Conservation (phyloP, 2,329 filamentous ascomycete genomes). For the Didymella pinodella region DNA sequence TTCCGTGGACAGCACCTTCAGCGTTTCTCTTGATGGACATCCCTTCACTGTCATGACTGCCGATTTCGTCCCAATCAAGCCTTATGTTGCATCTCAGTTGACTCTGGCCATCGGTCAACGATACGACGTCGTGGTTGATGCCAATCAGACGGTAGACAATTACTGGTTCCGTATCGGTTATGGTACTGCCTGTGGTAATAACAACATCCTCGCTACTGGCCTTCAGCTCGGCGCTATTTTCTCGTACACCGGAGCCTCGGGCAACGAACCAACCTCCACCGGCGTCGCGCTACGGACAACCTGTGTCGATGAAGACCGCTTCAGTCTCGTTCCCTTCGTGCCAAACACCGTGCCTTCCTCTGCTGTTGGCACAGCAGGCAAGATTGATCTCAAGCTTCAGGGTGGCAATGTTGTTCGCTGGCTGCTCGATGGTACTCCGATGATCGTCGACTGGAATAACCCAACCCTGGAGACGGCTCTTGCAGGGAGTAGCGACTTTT, state of each 20-base stretch:
- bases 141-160: slow-evolving; percentile 54
- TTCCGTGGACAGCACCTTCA: slow-evolving; percentile 44
- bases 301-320: slow-evolving; percentile 50
- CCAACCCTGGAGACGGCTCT: slow-evolving; percentile 57
- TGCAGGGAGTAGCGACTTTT: slow-evolving; percentile 37
- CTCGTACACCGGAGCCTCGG: slow-evolving; percentile 48
- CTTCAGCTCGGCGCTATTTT: slow-evolving; percentile 51
- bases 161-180: slow-evolving; percentile 57
- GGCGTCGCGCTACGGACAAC: slow-evolving; percentile 43
- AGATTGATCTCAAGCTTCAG: slow-evolving; percentile 42
- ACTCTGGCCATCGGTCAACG: slow-evolving; percentile 52
- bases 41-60: slow-evolving; percentile 53
- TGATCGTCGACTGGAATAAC: slow-evolving; percentile 52
- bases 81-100: slow-evolving; percentile 48
- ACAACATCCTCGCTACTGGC: slow-evolving; percentile 38
- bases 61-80: slow-evolving; percentile 55
- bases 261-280: slow-evolving; percentile 48
- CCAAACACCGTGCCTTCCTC: slow-evolving; percentile 50
- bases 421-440: slow-evolving; percentile 52
- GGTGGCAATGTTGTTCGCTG: slow-evolving; percentile 52
- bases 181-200: slow-evolving; percentile 45
- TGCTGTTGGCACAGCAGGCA: slow-evolving; percentile 37
- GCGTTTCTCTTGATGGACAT: slow-evolving; percentile 51
- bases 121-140: slow-evolving; percentile 57
- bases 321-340: slow-evolving; percentile 51